Evolutionary conservation across 345 rosid genomes (phyloP), one percentile per base, ranked within the genome.

Genomic region (Eucalyptus globulus): DNA sequence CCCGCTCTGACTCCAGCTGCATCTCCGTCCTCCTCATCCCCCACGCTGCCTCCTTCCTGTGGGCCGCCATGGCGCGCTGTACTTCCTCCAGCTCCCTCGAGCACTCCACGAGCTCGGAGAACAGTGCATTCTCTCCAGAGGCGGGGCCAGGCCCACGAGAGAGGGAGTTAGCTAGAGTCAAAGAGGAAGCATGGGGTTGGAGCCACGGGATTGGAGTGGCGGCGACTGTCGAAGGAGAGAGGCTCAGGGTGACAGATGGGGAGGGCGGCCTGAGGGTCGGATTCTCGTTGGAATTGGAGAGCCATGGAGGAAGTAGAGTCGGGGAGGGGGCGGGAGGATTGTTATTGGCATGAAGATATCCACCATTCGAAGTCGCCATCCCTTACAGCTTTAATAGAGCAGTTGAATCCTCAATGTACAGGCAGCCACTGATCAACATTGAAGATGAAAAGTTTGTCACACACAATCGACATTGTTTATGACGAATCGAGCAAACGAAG

Each of bases 41-140:
- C 99, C 99, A 98, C 3, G 97, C 95, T 6, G 99, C 97, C 90
- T 98, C 99, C 86, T 98, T 98, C 95, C 95, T 97, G 92, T 96
- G 98, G 22, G 97, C 95, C 3, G 94, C 93, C 96, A 95, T 96
- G 65, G 94, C 95, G 3, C 95, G 92, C 31, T 95, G 99, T 88
- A 98, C 99, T 90, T 98, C 99, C 76, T 97, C 99, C 91, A 97
- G 60, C 81, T 98, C 99, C 92, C 96, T 93, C 90, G 99, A 95
- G 94, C 97, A 98, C 50, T 97, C 99, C 87, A 95, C 91, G 89
- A 98, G 91, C 91, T 97, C 98, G 2, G 97, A 91, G 49, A 98
- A 51, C 87, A 97, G 31, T 87, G 91, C 69, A 90, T 86, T 92
- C 89, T 98, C 98, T 43, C 96, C 91, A 90, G 86, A 89, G 92